Evolutionary conservation across 2,329 filamentous ascomycete genomes (phyloP), one percentile per base, ranked within the genome.

Genomic region (Cladophialophora immunda): DNA sequence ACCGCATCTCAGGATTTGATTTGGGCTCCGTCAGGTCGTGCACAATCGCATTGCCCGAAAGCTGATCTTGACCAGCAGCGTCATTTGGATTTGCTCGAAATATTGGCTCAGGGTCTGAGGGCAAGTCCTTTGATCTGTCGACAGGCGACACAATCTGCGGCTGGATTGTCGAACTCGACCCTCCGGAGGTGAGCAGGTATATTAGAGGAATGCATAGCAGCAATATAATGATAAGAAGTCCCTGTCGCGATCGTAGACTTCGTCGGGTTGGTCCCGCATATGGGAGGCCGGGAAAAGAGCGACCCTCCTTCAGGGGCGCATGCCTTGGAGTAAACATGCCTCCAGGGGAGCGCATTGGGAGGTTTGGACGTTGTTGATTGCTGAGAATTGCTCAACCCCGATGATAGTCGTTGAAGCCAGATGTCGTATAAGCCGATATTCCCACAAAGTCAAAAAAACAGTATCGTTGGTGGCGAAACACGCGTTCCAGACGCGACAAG

Each of bases 401-500:
- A 34, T 4, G 58, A 53, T 34, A 52, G 29, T 50, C 77, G 66
- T 13, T 62, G 60, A 56, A 3, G 63, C 41, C 19, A 65, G 53
- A 27, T 27, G 45, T 61, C 30, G 32, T 19, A 13, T 22, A n/a
- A 61, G 47, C 19, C 58, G 34, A 29, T 32, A 61, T 53, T 29
- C 58, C 38, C 38, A 45, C 52, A 56, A 38, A 25, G 7, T 17
- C 34, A 62, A 65, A 62, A 65, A 36, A 57, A 62, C 41, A 55
- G 27, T 52, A 22, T 64, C 41, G 19, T 41, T 15, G 17, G 54
- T 64, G 53, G 61, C 58, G 58, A 61, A 61, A 52, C 27, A 52
- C 68, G 68, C 68, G 68, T 70, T 68, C 65, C 68, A 45, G 65
- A 70, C 68, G 68, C 68, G 68, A 70, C 65, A 62, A 53, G 61